Evolutionary conservation across 768 basidiomycete species (phyloP), one percentile per base, ranked within the genome.

Genomic region (Russula abietina): DNA sequence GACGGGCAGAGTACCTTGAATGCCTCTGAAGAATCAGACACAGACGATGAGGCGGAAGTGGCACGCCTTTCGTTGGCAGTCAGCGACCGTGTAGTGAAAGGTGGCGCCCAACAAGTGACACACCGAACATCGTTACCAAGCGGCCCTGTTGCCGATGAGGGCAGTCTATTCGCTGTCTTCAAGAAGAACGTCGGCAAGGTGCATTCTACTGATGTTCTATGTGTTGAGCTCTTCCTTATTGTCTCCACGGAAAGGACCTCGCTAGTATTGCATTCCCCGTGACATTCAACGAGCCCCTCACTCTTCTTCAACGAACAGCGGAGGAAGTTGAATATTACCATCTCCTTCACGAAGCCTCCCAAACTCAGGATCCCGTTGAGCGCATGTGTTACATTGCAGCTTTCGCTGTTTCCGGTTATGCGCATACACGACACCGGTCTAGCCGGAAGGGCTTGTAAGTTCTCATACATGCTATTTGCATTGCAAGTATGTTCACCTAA

Each of bases 101-200:
- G 24, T 26, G 49, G 30, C 12, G 7, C 50, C 14, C 43, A 53
- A 33, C 52, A 48, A 8, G 71, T 85, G 10, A 68, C 74, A 10
- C 78, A 83, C 61, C 78, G 89, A 65, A 82, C 81, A 3, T 75
- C 75, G 45, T 75, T 91, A 53, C 88, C 89, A 19, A 80, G 82
- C 22, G 78, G 79, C 7, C 78, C 83, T 17, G 77, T 81, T 26
- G 83, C 81, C 3, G 91, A 93, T 57, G 89, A 93, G 74, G 89
- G 89, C 11, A 91, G 90, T 70, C 75, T 93, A 39, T 91, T 93
- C 69, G 76, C 87, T 1, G 84, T 93, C 36, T 74, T 94, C 51
- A 91, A 91, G 76, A 93, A 91, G 75, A 93, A 91, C 69, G 86
- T 93, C 52, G 91, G 91, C 57, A 93, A 92, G 79, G 91, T 90